Evolutionary conservation across 208 protist species (phyloP), one percentile per base, ranked within the genome.

Genomic region (Lotmaria passim): DNA sequence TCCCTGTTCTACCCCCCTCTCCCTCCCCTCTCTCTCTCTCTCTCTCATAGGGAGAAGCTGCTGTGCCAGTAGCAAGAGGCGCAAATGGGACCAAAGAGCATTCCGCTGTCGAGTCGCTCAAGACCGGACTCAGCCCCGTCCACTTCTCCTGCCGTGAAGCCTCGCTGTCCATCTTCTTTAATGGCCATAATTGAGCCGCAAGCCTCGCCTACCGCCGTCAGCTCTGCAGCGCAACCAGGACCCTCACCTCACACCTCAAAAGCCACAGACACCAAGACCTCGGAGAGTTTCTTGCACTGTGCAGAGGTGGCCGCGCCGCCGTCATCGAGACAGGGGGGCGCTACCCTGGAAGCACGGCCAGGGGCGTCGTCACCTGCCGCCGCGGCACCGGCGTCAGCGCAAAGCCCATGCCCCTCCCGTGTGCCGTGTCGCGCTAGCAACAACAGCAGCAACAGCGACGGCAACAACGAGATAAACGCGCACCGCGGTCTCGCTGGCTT

Each of bases 31-130:
- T n/a, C n/a, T n/a, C n/a, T n/a, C n/a, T n/a, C n/a, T n/a, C n/a
- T n/a, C n/a, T n/a, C n/a, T n/a, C n/a, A n/a, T n/a, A n/a, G n/a
- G n/a, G n/a, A n/a, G n/a, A n/a, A n/a, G n/a, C n/a, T n/a, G n/a
- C n/a, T n/a, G n/a, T n/a, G n/a, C n/a, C n/a, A n/a, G n/a, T n/a
- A n/a, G n/a, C n/a, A n/a, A n/a, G n/a, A n/a, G n/a, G 36, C 50
- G 2, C 23, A 21, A 1, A 60, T 60, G 55, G 55, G 36, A n/a
- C 55, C 55, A 28, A 60, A 60, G 55, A 5, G 36, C 3, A 19
- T 17, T 12, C 33, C 36, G 10, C 10, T 12, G 55, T 31, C 55
- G 2, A 47, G 23, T 31, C 52, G 31, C 2, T 19, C 31, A 57
- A 39, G 26, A 17, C 14, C 52, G 19, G 52, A 57, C 0, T 2